Conservation (phyloP, 352 stramenopile species). For the Pythium phragmiticola region DNA sequence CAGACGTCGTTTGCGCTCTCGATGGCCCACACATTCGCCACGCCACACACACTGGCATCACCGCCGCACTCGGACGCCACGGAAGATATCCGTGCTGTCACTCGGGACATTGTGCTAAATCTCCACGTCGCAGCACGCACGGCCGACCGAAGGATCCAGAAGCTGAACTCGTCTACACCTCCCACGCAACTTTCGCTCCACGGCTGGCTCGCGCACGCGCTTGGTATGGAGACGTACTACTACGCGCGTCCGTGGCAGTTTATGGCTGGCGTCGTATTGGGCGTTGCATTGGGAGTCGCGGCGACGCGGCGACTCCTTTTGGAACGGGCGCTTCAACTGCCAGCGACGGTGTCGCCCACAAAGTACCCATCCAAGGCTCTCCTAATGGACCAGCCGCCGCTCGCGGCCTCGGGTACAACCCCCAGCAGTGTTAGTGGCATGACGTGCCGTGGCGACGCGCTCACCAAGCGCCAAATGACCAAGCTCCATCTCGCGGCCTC, state of each 20-base stretch:
- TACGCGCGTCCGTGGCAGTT: conserved; percentile 25
- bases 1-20: conserved; percentile 15
- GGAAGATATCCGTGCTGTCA: conserved; percentile 12
- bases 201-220: conserved; percentile 14
- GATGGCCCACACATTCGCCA: conserved; percentile 16
- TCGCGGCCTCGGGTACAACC: not conserved
- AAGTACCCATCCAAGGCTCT: conserved; percentile 11
- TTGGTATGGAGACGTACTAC: conserved; percentile 13
- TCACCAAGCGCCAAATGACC: conserved; percentile 19
- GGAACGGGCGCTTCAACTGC: not conserved
- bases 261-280: conserved; percentile 19
- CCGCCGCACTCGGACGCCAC: not conserved
- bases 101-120: conserved; percentile 24
- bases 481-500: conserved; percentile 22
- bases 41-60: conserved; percentile 8
- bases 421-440: not conserved
- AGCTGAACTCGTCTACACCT: not conserved
- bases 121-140: conserved; percentile 22
- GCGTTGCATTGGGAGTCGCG: conserved; percentile 17
- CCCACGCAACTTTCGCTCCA: conserved; percentile 3
- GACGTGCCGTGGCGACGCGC: conserved; percentile 13
- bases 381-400: conserved; percentile 15
- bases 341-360: not conserved
- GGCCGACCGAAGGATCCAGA: conserved; percentile 19
- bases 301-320: conserved; percentile 8